Conservation (phyloP, 768 basidiomycete genomes). For the Mycena epipterygia region DNA sequence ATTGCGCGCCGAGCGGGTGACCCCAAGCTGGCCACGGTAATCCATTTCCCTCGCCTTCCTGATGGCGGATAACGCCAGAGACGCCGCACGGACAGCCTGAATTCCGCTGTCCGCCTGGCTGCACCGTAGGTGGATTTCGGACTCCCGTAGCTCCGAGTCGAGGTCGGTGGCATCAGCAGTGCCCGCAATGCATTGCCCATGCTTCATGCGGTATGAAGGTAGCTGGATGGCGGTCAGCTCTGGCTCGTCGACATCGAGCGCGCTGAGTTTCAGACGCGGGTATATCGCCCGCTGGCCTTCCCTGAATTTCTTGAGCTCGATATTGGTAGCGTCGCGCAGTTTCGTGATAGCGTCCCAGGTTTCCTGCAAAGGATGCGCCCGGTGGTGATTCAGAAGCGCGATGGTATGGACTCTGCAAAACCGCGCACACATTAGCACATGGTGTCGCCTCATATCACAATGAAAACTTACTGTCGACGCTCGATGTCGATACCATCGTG, state of each 20-base stretch:
- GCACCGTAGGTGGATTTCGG: too few relatives aligned
- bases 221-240: conserved; percentile 25
- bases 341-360: conserved; percentile 1
- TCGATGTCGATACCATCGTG: conserved; percentile 14
- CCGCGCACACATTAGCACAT: not conserved
- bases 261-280: conserved; percentile 15
- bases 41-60: conserved; percentile 9
- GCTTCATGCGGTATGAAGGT: conserved; percentile 21
- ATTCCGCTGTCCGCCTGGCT: too few relatives aligned
- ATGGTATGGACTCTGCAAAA: not conserved
- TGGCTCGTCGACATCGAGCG: conserved; percentile 23
- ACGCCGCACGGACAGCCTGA: not conserved
- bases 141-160: conserved; percentile 4
- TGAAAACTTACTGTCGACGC: conserved; percentile 15
- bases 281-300: conserved; percentile 16
- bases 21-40: conserved; percentile 20
- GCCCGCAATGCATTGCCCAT: too few relatives aligned
- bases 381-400: conserved; percentile 10
- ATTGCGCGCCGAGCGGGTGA: conserved; percentile 13
- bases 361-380: conserved; percentile 16
- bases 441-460: accelerated
- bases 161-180: not conserved
- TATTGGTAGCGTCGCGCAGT: not conserved
- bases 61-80: not conserved
- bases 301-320: conserved; percentile 11